Evolutionary conservation across 2,329 filamentous ascomycete species (phyloP).

Genomic region (Diaporthe vaccinii): DNA sequence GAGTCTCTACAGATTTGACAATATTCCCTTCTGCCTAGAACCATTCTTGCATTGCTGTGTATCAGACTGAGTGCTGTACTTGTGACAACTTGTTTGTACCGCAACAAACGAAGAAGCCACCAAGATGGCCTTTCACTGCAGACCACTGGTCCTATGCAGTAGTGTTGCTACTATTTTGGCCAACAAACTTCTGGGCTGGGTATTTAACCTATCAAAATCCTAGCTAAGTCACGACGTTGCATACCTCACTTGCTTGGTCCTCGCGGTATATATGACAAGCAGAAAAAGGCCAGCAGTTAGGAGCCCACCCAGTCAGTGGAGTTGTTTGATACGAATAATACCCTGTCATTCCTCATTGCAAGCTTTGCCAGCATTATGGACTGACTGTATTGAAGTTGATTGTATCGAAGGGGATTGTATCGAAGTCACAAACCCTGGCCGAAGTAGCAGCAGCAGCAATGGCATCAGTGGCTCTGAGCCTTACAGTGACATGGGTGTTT

Average conservation of each 20-base stretch:
- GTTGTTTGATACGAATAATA: not conserved
- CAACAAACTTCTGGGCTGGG: too few species aligned
- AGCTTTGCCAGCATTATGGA: not conserved
- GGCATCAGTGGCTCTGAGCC: not conserved
- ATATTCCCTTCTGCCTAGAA: not conserved
- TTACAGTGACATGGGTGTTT: not conserved
- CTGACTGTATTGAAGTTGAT: not conserved
- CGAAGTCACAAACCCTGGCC: not conserved
- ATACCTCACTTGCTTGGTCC: not conserved
- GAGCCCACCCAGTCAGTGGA: not conserved
- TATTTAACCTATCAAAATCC: not conserved
- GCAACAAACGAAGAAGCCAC: not conserved
- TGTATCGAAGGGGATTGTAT: not conserved
- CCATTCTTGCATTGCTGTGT: not conserved
- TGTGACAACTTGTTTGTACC: not conserved
- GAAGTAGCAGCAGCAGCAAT: not conserved
- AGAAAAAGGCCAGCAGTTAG: not conserved
- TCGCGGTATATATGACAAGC: not conserved
- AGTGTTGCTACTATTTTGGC: not conserved
- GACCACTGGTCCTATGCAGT: not conserved
- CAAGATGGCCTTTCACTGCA: not conserved
- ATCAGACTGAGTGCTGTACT: not conserved
- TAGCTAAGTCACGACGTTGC: not conserved
- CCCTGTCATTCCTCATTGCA: not conserved
- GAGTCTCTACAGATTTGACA: not conserved